Percentiles rank a stretch among this genome's conserved stretches.
These are phyloP conservation scores for Hypoxylon cercidicola DNA, from an alignment of 495 filamentous ascomycete genomes.

Conservation along the genomic window DNA sequence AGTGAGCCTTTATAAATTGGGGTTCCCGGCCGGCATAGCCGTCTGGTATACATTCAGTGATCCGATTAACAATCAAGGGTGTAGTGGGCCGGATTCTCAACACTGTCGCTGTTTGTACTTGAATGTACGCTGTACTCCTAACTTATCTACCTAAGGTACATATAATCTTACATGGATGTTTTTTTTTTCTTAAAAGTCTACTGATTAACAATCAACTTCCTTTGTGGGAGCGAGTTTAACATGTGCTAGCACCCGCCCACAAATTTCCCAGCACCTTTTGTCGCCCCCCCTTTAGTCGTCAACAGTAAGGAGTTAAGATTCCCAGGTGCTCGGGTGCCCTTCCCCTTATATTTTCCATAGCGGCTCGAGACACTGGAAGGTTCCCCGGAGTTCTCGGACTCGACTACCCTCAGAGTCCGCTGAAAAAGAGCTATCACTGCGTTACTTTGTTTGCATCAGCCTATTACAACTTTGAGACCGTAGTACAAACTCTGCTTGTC, in stretches of 20 bases:
- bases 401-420: background rate
- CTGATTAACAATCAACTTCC: constrained; percentile 24
- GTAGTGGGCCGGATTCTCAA: constrained; percentile 19
- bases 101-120: constrained; percentile 1
- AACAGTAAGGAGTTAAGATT: background rate
- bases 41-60: background rate
- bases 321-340: background rate
- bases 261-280: background rate
- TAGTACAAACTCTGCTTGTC: background rate
- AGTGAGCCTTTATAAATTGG: constrained; percentile 16
- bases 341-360: constrained; percentile 5
- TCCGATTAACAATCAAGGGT: constrained; percentile 12
- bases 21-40: constrained; percentile 18
- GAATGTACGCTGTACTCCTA: too few species aligned
- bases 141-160: too few species aligned
- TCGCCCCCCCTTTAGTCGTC: too few species aligned
- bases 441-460: background rate
- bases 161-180: too few species aligned
- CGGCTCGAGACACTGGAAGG: too few species aligned
- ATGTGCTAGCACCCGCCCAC: constrained; percentile 1
- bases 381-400: background rate
- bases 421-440: background rate
- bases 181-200: constrained; percentile 18
- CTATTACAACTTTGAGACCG: background rate
- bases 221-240: background rate